A percentile compares a stretch with the other conserved stretches of the same genome.
Evolutionary conservation across 805 yeast species (phyloP).

Genomic region (Jamesozyma lodderae): DNA sequence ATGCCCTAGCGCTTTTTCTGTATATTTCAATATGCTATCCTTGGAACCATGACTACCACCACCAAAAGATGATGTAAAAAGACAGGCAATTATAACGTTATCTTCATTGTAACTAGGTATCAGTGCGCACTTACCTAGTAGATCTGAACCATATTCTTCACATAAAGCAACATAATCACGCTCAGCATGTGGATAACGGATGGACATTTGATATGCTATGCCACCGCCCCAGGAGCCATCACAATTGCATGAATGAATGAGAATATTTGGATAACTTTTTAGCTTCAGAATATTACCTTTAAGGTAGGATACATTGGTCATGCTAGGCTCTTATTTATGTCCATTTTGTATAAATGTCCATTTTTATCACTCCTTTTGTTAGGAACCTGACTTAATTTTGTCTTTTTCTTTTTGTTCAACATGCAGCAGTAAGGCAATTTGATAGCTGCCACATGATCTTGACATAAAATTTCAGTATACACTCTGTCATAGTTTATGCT

Average conservation of each 20-base stretch:
- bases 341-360: neutral
- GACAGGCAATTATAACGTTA: slow-evolving; percentile 43
- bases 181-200: slow-evolving; percentile 50
- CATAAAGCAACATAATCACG: slow-evolving; percentile 33
- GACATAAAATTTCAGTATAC: too few relatives aligned
- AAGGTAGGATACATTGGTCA: slow-evolving; percentile 13
- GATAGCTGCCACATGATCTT: too few relatives aligned
- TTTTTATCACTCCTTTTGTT: too few relatives aligned
- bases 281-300: slow-evolving; percentile 16
- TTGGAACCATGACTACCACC: slow-evolving; percentile 35
- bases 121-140: slow-evolving; percentile 39
- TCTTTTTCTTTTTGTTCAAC: neutral
- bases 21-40: slow-evolving; percentile 40
- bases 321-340: too few relatives aligned
- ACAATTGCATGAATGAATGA: slow-evolving; percentile 77
- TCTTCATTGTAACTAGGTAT: slow-evolving; percentile 18
- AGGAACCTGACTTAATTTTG: too few relatives aligned
- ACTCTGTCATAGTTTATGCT: too few relatives aligned
- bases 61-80: slow-evolving; percentile 61
- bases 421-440: neutral
- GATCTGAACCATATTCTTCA: slow-evolving; percentile 12
- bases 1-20: slow-evolving; percentile 42
- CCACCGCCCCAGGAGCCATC: slow-evolving; percentile 83
- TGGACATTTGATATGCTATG: slow-evolving; percentile 51
- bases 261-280: slow-evolving; percentile 31